A percentile compares a stretch with the other conserved stretches of the same genome.
Evolutionary conservation across 2,329 filamentous ascomycete species (phyloP).

Genomic region (Didymella pinodella): DNA sequence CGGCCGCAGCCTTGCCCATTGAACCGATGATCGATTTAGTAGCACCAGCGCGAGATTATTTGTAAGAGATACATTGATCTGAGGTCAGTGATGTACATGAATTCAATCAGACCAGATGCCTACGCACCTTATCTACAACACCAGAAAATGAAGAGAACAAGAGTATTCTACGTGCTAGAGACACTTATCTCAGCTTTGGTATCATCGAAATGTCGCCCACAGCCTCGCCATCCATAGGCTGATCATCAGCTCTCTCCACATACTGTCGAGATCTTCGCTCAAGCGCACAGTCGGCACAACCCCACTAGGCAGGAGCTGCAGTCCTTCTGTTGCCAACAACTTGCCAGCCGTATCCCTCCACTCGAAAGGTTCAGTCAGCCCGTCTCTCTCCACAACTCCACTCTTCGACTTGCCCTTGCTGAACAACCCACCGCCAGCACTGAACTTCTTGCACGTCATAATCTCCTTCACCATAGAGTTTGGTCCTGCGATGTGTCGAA

Average conservation of each 20-base stretch:
- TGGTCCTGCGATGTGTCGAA: slow-evolving; percentile 21
- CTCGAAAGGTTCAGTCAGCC: slow-evolving; percentile 19
- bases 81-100: neutral
- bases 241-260: slow-evolving; percentile 33
- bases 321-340: slow-evolving; percentile 27
- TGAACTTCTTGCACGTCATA: slow-evolving; percentile 26
- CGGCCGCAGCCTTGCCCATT: slow-evolving; percentile 1
- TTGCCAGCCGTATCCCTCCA: slow-evolving; percentile 29
- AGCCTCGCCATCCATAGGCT: slow-evolving; percentile 26
- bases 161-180: neutral
- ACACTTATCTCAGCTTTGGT: neutral
- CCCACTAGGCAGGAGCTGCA: slow-evolving; percentile 18
- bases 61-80: neutral
- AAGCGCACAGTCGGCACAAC: slow-evolving; percentile 29
- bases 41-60: neutral
- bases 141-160: neutral
- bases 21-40: neutral
- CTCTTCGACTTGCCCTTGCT: slow-evolving; percentile 15
- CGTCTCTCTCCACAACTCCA: slow-evolving; percentile 15
- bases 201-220: slow-evolving; percentile 21
- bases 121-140: neutral
- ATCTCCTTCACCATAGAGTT: slow-evolving; percentile 24
- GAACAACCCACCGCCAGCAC: slow-evolving; percentile 15
- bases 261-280: slow-evolving; percentile 25
- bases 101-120: neutral